These are phyloP conservation scores for Anthracocystis panici-leucophaei DNA, from an alignment of 1,284 basidiomycete genomes.

Conservation along the genomic window DNA sequence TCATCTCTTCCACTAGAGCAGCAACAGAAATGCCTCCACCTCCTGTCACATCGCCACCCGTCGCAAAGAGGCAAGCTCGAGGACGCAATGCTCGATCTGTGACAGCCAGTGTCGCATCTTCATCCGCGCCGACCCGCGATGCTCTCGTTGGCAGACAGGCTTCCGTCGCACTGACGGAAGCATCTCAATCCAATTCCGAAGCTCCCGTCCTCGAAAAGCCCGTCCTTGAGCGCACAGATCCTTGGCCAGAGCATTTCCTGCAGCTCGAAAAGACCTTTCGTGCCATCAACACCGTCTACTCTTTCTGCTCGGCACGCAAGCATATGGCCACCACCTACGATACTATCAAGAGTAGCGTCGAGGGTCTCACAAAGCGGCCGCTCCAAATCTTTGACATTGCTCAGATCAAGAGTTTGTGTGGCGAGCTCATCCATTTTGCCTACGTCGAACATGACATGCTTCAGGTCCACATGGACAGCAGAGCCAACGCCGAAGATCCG, in stretches of 20 bases:
- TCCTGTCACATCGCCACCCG: slow-evolving; percentile 19
- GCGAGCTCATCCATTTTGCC: slow-evolving; percentile 83
- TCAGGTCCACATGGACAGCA: slow-evolving; percentile 73
- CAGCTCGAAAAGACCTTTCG: slow-evolving; percentile 72
- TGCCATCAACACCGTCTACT: slow-evolving; percentile 90
- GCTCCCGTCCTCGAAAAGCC: slow-evolving; percentile 25
- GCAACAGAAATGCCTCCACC: slow-evolving; percentile 9
- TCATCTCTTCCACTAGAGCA: slow-evolving; percentile 15
- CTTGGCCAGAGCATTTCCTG: slow-evolving; percentile 70
- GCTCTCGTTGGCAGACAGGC: slow-evolving; percentile 32
- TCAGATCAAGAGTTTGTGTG: slow-evolving; percentile 88
- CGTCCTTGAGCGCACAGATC: slow-evolving; percentile 37
- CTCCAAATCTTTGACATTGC: slow-evolving; percentile 83
- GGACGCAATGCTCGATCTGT: slow-evolving; percentile 29
- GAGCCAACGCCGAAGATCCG: slow-evolving; percentile 35
- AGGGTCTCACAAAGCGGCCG: slow-evolving; percentile 80
- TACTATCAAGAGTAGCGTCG: slow-evolving; percentile 80
- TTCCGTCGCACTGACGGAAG: slow-evolving; percentile 30
- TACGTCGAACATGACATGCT: slow-evolving; percentile 80
- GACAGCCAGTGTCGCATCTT: slow-evolving; percentile 19
- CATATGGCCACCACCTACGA: slow-evolving; percentile 85
- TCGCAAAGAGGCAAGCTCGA: slow-evolving; percentile 14
- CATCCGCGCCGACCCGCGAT: slow-evolving; percentile 15
- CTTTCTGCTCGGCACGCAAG: slow-evolving; percentile 85
- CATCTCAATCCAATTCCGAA: slow-evolving; percentile 23